phyloP scores from a whole-genome alignment of 805 yeast genomes.

The Zygosaccharomyces kombuchaensis region DNA sequence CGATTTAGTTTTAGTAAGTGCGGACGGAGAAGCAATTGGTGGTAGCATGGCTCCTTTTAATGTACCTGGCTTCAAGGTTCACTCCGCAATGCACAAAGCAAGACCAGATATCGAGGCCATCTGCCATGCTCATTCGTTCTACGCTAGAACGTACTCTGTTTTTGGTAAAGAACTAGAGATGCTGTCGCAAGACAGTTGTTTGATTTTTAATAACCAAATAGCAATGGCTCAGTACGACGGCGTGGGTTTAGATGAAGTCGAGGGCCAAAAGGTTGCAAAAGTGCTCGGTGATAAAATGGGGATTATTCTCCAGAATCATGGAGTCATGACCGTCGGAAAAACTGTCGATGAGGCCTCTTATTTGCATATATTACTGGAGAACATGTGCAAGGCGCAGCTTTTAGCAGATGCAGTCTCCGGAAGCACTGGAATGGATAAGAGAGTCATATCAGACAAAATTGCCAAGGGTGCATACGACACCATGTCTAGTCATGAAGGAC shows the following conservation, averaged over 20 bases:
- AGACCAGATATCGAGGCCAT: conserved; percentile 71
- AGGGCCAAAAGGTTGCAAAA: conserved; percentile 57
- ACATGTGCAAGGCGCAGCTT: conserved; percentile 61
- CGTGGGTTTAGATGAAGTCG: conserved; percentile 63
- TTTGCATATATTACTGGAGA: conserved; percentile 58
- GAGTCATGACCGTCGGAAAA: conserved; percentile 62
- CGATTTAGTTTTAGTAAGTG: conserved; percentile 60
- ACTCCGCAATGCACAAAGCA: conserved; percentile 61
- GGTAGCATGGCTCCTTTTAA: conserved; percentile 56
- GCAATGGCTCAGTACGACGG: conserved; percentile 74
- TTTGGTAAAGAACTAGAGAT: conserved; percentile 68
- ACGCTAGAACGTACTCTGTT: conserved; percentile 61
- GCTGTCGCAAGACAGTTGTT: conserved; percentile 75
- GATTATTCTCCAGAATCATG: conserved; percentile 67
- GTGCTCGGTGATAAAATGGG: conserved; percentile 54
- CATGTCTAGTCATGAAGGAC: conserved; percentile 59
- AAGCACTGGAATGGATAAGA: conserved; percentile 37
- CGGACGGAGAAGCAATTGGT: conserved; percentile 55
- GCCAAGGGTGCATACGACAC: conserved; percentile 63
- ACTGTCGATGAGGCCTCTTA: conserved; percentile 76
- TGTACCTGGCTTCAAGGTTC: conserved; percentile 68
- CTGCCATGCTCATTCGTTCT: conserved; percentile 63
- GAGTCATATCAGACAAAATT: conserved; percentile 51
- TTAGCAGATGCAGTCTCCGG: conserved; percentile 51
- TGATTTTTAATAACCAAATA: conserved; percentile 58